Evolutionary conservation across 306 rosid species (phyloP).

Genomic region (Cicer cuneatum): DNA sequence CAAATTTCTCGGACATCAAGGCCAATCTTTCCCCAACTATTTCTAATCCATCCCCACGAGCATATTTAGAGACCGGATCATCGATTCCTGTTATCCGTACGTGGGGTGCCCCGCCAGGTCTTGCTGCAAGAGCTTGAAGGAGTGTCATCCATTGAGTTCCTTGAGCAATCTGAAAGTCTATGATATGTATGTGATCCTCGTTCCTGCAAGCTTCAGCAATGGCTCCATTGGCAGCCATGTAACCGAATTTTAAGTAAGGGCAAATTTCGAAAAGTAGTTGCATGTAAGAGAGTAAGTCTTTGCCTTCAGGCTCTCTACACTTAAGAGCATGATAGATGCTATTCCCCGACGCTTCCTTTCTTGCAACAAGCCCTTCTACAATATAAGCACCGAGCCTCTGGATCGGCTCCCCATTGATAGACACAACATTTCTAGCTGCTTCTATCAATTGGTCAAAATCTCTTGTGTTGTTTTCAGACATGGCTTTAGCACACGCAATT

Average conservation of each 20-base stretch:
- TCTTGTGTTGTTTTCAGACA: constrained; percentile 57
- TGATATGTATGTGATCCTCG: constrained; percentile 83
- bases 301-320: constrained; percentile 87
- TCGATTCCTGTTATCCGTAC: constrained; percentile 90
- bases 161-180: constrained; percentile 92
- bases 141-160: constrained; percentile 94
- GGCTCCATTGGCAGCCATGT: constrained; percentile 99
- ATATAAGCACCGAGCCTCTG: constrained; percentile 95
- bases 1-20: constrained; percentile 62
- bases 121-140: constrained; percentile 95
- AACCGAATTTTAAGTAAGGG: constrained; percentile 92
- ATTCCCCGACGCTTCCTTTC: constrained; percentile 81
- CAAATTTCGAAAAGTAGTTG: constrained; percentile 85
- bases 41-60: constrained; percentile 82
- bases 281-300: constrained; percentile 88
- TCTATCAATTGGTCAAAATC: constrained; percentile 64
- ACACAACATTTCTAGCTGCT: constrained; percentile 66
- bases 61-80: constrained; percentile 75
- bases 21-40: constrained; percentile 68
- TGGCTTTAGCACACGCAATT: constrained; percentile 80
- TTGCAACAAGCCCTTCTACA: constrained; percentile 95
- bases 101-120: constrained; percentile 86
- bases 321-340: constrained; percentile 78
- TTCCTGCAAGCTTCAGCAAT: constrained; percentile 90
- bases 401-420: constrained; percentile 86